phyloP scores from a whole-genome alignment of 371 early-diverging fungal species.

The Rhizopus arrhizus region DNA sequence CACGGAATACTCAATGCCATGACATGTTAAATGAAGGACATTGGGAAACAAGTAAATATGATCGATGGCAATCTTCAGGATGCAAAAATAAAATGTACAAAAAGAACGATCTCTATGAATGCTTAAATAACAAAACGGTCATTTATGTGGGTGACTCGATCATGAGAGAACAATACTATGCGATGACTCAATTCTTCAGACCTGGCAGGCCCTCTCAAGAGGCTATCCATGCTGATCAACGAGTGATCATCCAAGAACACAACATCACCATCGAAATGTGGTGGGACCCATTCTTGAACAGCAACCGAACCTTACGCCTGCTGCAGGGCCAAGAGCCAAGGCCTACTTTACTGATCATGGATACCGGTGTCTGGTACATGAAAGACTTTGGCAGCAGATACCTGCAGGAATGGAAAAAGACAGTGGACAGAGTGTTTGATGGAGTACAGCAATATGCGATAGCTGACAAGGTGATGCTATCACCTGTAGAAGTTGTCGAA shows the following conservation, averaged over 20 bases:
- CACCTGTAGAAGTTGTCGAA: conserved; percentile 44
- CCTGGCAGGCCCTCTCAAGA: conserved; percentile 29
- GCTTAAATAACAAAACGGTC: conserved; percentile 47
- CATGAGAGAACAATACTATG: conserved; percentile 62
- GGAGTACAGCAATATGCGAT: conserved; percentile 25
- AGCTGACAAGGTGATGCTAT: conserved; percentile 39
- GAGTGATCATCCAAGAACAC: conserved; percentile 28
- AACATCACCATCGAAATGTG: conserved; percentile 55
- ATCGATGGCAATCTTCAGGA: conserved; percentile 62
- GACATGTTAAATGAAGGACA: conserved; percentile 52
- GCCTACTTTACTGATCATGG: conserved; percentile 57
- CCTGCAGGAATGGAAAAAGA: conserved; percentile 46
- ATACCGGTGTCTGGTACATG: conserved; percentile 66
- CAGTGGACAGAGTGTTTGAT: conserved; percentile 48
- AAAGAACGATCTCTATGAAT: conserved; percentile 40
- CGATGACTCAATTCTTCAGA: conserved; percentile 48
- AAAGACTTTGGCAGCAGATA: conserved; percentile 42
- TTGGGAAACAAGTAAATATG: conserved; percentile 39
- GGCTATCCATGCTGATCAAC: conserved; percentile 42
- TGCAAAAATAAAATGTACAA: conserved; percentile 63
- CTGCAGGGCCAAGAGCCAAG: conserved; percentile 27
- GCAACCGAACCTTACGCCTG: conserved; percentile 40
- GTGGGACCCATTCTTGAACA: conserved; percentile 71
- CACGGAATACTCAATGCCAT: conserved; percentile 28
- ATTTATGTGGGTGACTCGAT: conserved; percentile 33